Conservation (phyloP, 805 yeast genomes). For the Cyberlindnera japonica region DNA sequence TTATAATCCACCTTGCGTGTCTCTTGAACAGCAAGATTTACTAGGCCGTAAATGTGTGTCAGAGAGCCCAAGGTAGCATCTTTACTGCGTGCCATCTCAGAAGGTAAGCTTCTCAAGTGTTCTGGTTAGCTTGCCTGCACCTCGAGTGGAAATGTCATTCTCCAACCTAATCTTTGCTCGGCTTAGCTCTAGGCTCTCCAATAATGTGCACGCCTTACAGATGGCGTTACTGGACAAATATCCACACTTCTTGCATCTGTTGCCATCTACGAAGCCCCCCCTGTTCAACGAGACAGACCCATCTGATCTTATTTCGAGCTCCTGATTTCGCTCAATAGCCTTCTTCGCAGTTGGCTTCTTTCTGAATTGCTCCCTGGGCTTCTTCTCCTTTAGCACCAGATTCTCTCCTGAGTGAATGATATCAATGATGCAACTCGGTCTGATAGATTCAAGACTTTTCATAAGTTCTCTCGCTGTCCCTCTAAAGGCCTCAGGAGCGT, state of each 20-base stretch:
- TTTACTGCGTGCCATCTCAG: slow-evolving; percentile 26
- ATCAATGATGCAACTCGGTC: slow-evolving; percentile 93
- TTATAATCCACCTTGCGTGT: too few relatives aligned
- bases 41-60: too few relatives aligned
- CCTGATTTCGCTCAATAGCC: slow-evolving; percentile 25
- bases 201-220: slow-evolving; percentile 88
- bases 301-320: slow-evolving; percentile 52
- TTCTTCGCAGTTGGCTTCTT: slow-evolving; percentile 13
- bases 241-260: slow-evolving; percentile 84
- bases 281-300: slow-evolving; percentile 52
- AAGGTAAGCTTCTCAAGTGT: slow-evolving; percentile 63
- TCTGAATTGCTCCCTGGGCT: slow-evolving; percentile 34
- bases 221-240: slow-evolving; percentile 82
- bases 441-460: slow-evolving; percentile 82
- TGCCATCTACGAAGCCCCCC: slow-evolving; percentile 52
- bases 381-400: slow-evolving; percentile 59
- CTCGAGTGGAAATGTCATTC: slow-evolving; percentile 46
- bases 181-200: slow-evolving; percentile 78
- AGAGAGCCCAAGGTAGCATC: too few relatives aligned
- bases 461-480: slow-evolving; percentile 94
- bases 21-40: too few relatives aligned
- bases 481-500: slow-evolving; percentile 97
- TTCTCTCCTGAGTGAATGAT: slow-evolving; percentile 93
- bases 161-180: slow-evolving; percentile 65
- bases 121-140: slow-evolving; percentile 61